Evolutionary conservation across 179 eudicot species (phyloP).

Genomic region (Silene noctiflora): DNA sequence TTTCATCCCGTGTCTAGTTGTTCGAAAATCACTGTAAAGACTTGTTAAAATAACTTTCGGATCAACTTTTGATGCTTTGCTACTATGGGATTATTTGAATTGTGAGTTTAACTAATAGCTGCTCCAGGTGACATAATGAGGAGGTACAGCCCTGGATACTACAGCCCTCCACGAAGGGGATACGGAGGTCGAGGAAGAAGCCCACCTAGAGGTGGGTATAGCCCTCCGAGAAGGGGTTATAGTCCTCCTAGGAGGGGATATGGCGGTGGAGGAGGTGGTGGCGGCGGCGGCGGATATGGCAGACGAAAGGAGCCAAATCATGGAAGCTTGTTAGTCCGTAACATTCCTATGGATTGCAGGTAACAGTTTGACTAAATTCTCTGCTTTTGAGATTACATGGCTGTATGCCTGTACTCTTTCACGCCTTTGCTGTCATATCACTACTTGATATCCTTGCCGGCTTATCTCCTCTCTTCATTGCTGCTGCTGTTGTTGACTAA

Average conservation of each 20-base stretch:
- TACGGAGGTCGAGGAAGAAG: slow-evolving; percentile 35
- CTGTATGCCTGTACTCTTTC: not conserved
- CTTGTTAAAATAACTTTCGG: too few species aligned
- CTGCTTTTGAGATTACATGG: not conserved
- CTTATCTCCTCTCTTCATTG: not conserved
- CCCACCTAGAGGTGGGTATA: slow-evolving; percentile 38
- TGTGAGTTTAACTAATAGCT: not conserved
- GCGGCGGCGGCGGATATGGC: slow-evolving; percentile 38
- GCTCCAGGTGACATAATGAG: slow-evolving; percentile 28
- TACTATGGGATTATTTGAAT: too few species aligned
- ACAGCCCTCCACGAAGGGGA: slow-evolving; percentile 39
- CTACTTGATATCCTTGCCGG: not conserved
- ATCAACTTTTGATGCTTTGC: too few species aligned
- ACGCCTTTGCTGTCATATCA: not conserved
- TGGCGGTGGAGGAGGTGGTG: slow-evolving; percentile 25
- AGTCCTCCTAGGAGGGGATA: slow-evolving; percentile 68
- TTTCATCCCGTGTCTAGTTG: too few species aligned
- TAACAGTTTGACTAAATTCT: slow-evolving; percentile 8
- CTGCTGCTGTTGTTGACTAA: not conserved
- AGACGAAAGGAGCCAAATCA: slow-evolving; percentile 55
- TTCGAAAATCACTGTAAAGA: too few species aligned
- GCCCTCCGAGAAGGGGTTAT: slow-evolving; percentile 48
- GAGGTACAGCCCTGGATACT: slow-evolving; percentile 39
- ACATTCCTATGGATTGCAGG: slow-evolving; percentile 72
- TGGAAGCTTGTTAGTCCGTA: slow-evolving; percentile 71